Conservation (phyloP, 129 eudicot species). For the Artemisia annua region DNA sequence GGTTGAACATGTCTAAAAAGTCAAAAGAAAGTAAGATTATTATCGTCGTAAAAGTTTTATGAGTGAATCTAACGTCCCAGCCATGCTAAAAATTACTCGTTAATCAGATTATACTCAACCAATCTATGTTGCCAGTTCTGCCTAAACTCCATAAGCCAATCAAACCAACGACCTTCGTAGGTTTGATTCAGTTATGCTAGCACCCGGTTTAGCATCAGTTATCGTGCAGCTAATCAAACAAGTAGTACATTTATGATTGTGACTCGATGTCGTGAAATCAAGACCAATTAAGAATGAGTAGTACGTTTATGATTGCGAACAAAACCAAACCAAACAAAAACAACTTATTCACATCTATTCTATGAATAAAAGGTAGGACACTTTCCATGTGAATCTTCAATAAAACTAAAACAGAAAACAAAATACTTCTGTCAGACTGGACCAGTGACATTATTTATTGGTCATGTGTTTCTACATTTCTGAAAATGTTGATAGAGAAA, state of each 20-base stretch:
- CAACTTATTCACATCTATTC: background rate
- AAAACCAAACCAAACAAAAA: constrained; percentile 29
- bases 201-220: no score
- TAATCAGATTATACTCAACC: no score
- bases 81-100: no score
- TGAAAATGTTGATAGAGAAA: background rate
- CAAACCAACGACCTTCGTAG: no score
- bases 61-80: no score
- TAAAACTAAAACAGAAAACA: constrained; percentile 17
- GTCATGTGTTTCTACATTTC: background rate
- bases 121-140: no score
- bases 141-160: no score
- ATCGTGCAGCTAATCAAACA: background rate
- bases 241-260: background rate
- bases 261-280: background rate
- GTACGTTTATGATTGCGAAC: constrained; percentile 20
- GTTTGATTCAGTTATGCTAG: no score
- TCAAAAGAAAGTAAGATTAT: no score
- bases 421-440: constrained; percentile 13
- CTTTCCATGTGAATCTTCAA: constrained; percentile 35
- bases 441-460: constrained; percentile 17
- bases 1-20: no score
- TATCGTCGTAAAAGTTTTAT: no score
- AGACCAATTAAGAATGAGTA: background rate
- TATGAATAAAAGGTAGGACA: constrained; percentile 24